Evolutionary conservation across 257 asterid species (phyloP), one percentile per base, ranked within the genome.

Genomic region (Solanum clarkiae): DNA sequence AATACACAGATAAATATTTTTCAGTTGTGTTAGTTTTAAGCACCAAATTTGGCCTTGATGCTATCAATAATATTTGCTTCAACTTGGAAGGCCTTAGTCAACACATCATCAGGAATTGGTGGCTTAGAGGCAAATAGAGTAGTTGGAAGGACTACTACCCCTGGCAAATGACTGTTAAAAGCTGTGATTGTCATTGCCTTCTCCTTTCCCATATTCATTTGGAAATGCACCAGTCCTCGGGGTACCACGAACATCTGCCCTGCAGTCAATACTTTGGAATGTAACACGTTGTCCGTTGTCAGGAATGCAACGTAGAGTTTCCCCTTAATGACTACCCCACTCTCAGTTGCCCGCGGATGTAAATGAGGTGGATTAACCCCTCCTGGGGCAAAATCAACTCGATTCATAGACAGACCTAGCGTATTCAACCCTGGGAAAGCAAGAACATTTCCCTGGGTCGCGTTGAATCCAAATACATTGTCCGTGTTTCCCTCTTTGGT

Each of bases 81-180:
- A 40, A 92, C 89, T 32, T 53, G 91, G 62, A 93, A 92, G n/a
- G 93, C 91, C 81, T 90, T 91, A 0, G 87, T 84, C 59, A 93
- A 87, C 44, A 94, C 97, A 24, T 90, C 87, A 74, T 87, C 87
- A 5, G 92, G 93, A 7, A 94, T 86, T 13, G 93, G 62, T 82
- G 97, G 95, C 10, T 66, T 83, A 0, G 96, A 88, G 42, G 84
- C 90, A 65, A 94, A 94, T 17, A 94, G 89, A 68, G 86, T 90
- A 7, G 24, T 2, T 1, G 90, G 77, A 13, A 84, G 85, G 8
- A 86, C 3, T 24, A 84, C 89, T 9, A 85, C 47, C 0, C 95
- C 93, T 2, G 96, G 96, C 72, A 90, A 81, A 10, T 93, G 97
- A 87, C 97, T 92, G 80, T 93, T 92, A 75, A 94, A 94, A 51